phyloP scores from a whole-genome alignment of 768 basidiomycete genomes.

The Tylopilus balloui region DNA sequence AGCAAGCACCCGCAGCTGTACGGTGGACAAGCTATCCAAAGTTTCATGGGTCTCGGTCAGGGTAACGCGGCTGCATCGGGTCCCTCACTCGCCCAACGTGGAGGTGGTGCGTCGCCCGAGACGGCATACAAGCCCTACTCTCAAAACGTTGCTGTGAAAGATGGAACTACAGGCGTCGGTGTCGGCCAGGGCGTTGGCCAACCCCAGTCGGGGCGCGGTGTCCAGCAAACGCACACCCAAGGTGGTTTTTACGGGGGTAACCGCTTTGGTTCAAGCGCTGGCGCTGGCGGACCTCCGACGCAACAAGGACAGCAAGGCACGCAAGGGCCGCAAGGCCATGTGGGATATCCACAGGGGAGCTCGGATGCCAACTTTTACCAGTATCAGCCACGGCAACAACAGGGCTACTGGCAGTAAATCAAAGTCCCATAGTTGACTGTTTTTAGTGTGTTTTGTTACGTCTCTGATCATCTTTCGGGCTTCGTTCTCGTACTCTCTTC shows the following conservation, averaged over 20 bases:
- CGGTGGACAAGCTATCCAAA: constrained; percentile 58
- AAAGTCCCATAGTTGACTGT: constrained; percentile 12
- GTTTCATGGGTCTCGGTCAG: constrained; percentile 64
- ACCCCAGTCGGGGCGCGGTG: constrained; percentile 40
- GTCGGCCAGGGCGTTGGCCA: constrained; percentile 32
- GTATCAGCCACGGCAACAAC: constrained; percentile 63
- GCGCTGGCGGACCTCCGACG: constrained; percentile 44
- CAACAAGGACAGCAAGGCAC: constrained; percentile 40
- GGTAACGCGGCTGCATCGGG: constrained; percentile 39
- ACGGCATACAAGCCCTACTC: constrained; percentile 73
- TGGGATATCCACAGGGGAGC: constrained; percentile 48
- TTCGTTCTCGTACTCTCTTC: constrained; percentile 9
- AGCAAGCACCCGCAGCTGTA: constrained; percentile 44
- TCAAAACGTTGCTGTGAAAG: constrained; percentile 49
- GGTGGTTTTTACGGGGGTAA: constrained; percentile 43
- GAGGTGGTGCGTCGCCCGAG: constrained; percentile 60
- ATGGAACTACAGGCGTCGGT: constrained; percentile 46
- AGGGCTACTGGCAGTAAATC: constrained; percentile 51
- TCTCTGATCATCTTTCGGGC: constrained; percentile 1
- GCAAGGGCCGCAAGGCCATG: constrained; percentile 38
- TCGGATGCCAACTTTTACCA: constrained; percentile 68
- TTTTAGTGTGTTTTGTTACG: not conserved
- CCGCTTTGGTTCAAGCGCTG: constrained; percentile 42
- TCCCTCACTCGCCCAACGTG: constrained; percentile 41
- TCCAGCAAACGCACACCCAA: constrained; percentile 41